Evolutionary conservation across 2,329 filamentous ascomycete species (phyloP), one percentile per base, ranked within the genome.

Genomic region (Diaporthe ampelina): DNA sequence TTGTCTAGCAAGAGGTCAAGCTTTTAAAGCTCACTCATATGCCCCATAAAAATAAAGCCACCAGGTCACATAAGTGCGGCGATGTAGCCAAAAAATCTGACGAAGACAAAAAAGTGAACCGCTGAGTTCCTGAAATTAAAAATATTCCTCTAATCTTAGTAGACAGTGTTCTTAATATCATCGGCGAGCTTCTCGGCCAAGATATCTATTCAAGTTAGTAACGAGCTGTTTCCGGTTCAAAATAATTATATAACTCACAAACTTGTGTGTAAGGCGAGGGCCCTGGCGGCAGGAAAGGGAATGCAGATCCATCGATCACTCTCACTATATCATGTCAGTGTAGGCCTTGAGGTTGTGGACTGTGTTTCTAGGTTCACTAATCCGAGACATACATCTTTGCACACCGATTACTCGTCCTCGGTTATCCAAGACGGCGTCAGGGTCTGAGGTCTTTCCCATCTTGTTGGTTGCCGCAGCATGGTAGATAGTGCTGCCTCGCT

Each of bases 401-500:
- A 74, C 69, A 5, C 73, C 73, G 45, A 57, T 50, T 0, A 74
- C 73, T 24, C 59, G 59, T 21, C 69, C 68, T 0, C 37, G 43
- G 24, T 17, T 45, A 3, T 43, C 73, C 2, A 74, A 69, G 24
- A 74, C 73, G 13, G 68, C 58, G 21, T 26, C 24, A 32, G 58
- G 29, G 13, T 74, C 69, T 1, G 26, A 37, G 21, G 58, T 17
- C 48, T 26, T 79, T 0, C 83, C 84, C 82, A 85, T 86, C 32
- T 80, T 82, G 72, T 81, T 84, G 1, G 82, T 83, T 7, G 79
- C 78, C 9, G 77, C 73, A 0, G 81, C 79, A 76, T 85, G 82
- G 72, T 79, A 82, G 21, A 83, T 75, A 0, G 79, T 79, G 69
- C 78, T 81, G 26, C 81, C 73, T 1, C 26, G 26, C 45, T 67